Conservation (phyloP, 371 early-diverging fungal species). For the Apophysomyces variabilis region DNA sequence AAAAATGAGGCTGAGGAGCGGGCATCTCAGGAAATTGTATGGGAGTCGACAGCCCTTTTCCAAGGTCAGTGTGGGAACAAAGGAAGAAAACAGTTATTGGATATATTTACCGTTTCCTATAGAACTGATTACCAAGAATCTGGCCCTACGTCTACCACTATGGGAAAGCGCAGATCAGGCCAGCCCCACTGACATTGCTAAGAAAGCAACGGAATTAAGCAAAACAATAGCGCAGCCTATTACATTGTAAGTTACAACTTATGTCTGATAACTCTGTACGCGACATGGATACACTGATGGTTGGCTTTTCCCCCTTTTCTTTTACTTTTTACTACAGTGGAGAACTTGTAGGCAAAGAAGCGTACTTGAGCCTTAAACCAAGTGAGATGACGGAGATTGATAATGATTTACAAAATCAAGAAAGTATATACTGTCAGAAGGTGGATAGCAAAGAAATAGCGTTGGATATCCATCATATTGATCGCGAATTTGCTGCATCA, state of each 20-base stretch:
- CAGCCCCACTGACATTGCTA: not conserved
- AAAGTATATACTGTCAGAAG: not conserved
- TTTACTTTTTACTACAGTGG: not conserved
- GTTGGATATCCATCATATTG: not conserved
- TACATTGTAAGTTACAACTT: not conserved
- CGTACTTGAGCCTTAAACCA: not conserved
- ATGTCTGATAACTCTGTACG: too few relatives aligned
- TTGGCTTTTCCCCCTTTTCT: too few relatives aligned
- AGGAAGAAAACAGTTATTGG: not conserved
- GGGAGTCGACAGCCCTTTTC: not conserved
- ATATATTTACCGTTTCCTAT: not conserved
- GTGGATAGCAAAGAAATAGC: not conserved
- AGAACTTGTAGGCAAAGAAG: not conserved
- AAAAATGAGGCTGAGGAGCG: not conserved
- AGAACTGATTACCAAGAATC: not conserved
- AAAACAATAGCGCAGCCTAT: not conserved
- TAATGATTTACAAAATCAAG: not conserved
- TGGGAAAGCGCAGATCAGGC: not conserved
- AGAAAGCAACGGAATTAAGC: not conserved
- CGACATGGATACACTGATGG: too few relatives aligned
- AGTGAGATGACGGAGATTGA: not conserved
- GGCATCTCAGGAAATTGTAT: not conserved
- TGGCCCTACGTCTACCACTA: not conserved
- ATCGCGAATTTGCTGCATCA: not conserved
- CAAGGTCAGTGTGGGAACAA: not conserved